These are phyloP conservation scores for Wolfiporia cocos DNA, from an alignment of 1,284 basidiomycete genomes.

Conservation along the genomic window DNA sequence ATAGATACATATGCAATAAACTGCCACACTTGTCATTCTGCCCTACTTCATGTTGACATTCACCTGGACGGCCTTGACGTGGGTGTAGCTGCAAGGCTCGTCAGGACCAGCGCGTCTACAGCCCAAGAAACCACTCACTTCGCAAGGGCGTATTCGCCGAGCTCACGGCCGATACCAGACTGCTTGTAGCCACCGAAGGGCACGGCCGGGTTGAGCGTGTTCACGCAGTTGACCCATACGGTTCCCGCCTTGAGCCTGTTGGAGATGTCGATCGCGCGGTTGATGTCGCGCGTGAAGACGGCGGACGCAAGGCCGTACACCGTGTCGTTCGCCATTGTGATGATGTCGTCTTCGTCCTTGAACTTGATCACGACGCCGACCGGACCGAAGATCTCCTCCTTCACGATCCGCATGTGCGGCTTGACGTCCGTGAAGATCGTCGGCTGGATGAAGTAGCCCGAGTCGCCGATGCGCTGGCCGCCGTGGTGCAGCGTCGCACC, in stretches of 20 bases:
- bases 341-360: constrained; percentile 54
- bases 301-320: constrained; percentile 78
- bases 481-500: constrained; percentile 82
- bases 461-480: constrained; percentile 67
- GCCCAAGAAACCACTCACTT: constrained; percentile 38
- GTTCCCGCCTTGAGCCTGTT: constrained; percentile 82
- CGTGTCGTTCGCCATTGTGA: constrained; percentile 81
- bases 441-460: constrained; percentile 76
- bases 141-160: constrained; percentile 76
- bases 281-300: constrained; percentile 80
- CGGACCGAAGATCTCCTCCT: constrained; percentile 92
- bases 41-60: constrained; percentile 43
- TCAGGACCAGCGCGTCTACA: constrained; percentile 6
- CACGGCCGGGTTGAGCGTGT: constrained; percentile 56
- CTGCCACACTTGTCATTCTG: too few species aligned
- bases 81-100: constrained; percentile 60
- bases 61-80: constrained; percentile 81
- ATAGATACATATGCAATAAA: too few species aligned
- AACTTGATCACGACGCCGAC: constrained; percentile 75
- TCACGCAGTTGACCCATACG: constrained; percentile 77
- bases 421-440: constrained; percentile 83
- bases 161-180: constrained; percentile 79
- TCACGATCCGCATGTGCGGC: constrained; percentile 80
- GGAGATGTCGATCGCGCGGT: constrained; percentile 69
- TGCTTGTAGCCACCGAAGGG: constrained; percentile 92